Base-by-base conservation (phyloP, 345 rosid species). In the Eucalyptus polyanthemos region DNA sequence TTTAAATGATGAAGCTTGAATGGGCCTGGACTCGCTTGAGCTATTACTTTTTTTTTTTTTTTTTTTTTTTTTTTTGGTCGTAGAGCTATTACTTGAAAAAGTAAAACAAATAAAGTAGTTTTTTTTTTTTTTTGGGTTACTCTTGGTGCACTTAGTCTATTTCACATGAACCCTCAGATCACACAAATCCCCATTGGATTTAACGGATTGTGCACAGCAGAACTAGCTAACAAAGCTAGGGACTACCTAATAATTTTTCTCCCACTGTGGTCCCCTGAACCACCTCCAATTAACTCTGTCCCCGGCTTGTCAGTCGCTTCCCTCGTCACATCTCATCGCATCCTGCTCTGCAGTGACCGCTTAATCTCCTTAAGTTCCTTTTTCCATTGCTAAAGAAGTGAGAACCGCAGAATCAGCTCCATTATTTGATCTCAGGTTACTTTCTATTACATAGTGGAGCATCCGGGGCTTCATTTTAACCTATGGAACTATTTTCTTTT, bases 161-260 rank as follows among this genome's bases (percentile, higher is more conserved):
- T 1, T 15, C 53, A 50, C 0, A 50, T 50, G 19, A 50, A 2
- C 0, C 53, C 0, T 50, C 1, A 50, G 3, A 1, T 50, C 53
- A 50, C 19, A 15, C 19, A 50, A 8, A 50, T 50, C 1, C 1
- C 19, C 19, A 50, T 50, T 50, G 0, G 8, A 50, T 50, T 3
- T 50, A 50, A 50, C 0, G 7, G 0, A 0, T 50, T 50, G 53
- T 50, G 53, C 19, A 1, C 8, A 50, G 53, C 19, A 2, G 34
- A 34, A 34, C 34, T 34, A 50, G 1, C 53, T 50, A 50, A 50
- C 8, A 6, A 50, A 50, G 19, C 53, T 8, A 6, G 8, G 53
- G 53, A 50, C 19, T 50, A 50, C 19, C 53, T 50, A 50, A 15
- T 15, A 15, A 50, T 50, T 50, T 50, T 50, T 50, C 53, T 50